Evolutionary conservation across 208 protist genomes (phyloP), one percentile per base, ranked within the genome.

Genomic region (Acanthamoeba quina): DNA sequence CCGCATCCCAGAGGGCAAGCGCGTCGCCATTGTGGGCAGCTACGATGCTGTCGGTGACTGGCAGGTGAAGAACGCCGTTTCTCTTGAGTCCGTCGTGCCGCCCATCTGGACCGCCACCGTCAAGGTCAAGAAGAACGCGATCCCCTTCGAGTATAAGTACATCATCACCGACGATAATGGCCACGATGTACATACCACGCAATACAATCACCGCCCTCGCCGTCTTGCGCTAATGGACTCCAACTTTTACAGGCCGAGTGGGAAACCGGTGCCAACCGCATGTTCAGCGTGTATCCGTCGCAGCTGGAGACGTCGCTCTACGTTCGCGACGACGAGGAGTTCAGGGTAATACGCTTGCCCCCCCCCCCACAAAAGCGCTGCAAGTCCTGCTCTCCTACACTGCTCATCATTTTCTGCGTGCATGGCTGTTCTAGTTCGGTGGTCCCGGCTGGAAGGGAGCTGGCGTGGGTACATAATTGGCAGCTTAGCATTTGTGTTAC

Each of bases 111-210:
- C 83, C 24, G 74, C 70, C 31, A 92, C 90, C 85, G 37, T 96
- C 31, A 83, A 85, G 31, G 70, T 96, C 41, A 80, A 72, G 52
- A 95, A 96, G 41, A 86, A 96, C 66, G 78, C 78, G 49, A 64
- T 96, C 37, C 95, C 95, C 72, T 96, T 96, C 56, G 89, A 89
- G n/a, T 95, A 95, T 31, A 90, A 95, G 24, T 90, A 86, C 78
- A 91, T 95, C 76, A 90, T 95, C 62, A 70, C 62, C 44, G 92
- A 90, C 47, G 78, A 78, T 24, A 83, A 44, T 21, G 29, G 41
- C 56, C 29, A 31, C 29, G 86, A 93, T 29, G 82, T 93, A 92
- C 56, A 31, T 34, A 5, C 7, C 64, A n/a, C 26, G 4, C 26
- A 11, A 74, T 37, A 26, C 80, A 24, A 11, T 58, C 85, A 17